Base-by-base conservation (phyloP, 192 early-diverging fungal genomes). In the Entomortierella lignicola region DNA sequence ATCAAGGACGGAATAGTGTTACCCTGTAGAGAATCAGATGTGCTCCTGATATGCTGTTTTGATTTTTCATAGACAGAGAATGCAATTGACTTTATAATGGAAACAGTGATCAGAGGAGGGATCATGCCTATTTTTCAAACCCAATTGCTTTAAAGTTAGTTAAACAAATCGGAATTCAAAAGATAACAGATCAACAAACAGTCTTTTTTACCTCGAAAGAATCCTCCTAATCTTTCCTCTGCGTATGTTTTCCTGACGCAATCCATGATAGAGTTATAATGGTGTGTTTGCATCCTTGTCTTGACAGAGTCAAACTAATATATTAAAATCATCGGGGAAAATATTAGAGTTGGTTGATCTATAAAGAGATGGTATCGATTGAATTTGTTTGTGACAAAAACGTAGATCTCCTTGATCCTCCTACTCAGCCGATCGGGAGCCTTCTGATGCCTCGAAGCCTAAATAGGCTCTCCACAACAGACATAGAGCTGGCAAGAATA, bases 261-360 rank as follows among this genome's bases (percentile, higher is more conserved):
- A 13, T 81, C 89, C 68, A 90, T 80, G 23, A 92, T 89, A 26
- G 92, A 93, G 39, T 83, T 85, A 72, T 97, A 99, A 25, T 91
- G 86, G 71, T 94, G 91, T 8, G 96, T 97, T 82, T 99, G 97
- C 95, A 99, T 96, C 55, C 96, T 85, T 20, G 97, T 99, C 84
- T 99, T 99, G 44, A 99, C 84, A 25, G 95, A 94, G 82, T 99
- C 97, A 83, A 98, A 98, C 81, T 88, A 71, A 15, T 20, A 70
- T 29, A 37, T 41, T 25, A 37, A 7, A 20, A n/a, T 29, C 12
- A 55, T 23, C 15, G 59, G 25, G 4, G 27, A 17, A 54, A 23
- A 23, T 27, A 27, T 3, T 47, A 58, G 44, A 60, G 25, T 50
- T 15, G 25, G 12, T 30, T 17, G 59, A 61, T 55, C 30, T 55